phyloP scores from a whole-genome alignment of 2,329 filamentous ascomycete species.

The Phyllosticta ampelicida region DNA sequence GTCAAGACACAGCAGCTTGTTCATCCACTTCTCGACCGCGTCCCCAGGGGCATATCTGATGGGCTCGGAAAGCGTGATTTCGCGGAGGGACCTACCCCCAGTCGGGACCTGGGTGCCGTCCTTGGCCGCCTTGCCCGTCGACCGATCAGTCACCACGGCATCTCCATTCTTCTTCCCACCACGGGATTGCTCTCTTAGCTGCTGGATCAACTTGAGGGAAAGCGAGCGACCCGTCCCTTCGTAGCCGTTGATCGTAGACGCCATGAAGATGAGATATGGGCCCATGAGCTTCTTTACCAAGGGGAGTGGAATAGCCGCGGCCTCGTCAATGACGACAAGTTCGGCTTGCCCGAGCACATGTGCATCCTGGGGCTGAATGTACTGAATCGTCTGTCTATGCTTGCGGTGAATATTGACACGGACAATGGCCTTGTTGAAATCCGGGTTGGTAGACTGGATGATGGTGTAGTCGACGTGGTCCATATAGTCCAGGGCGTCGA shows the following conservation, averaged over 20 bases:
- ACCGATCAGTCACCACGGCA: constrained; percentile 63
- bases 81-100: constrained; percentile 68
- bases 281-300: constrained; percentile 91
- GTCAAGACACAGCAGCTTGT: constrained; percentile 85
- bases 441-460: constrained; percentile 93
- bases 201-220: constrained; percentile 92
- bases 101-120: constrained; percentile 24
- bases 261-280: constrained; percentile 97
- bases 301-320: constrained; percentile 88
- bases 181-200: constrained; percentile 85
- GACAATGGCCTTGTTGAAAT: constrained; percentile 98
- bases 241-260: constrained; percentile 97
- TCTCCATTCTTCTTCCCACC: constrained; percentile 45
- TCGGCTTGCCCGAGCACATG: constrained; percentile 94
- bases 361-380: constrained; percentile 92
- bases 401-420: constrained; percentile 90
- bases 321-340: constrained; percentile 91
- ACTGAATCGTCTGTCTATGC: constrained; percentile 96
- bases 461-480: constrained; percentile 98
- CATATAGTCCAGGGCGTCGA: constrained; percentile 85
- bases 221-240: constrained; percentile 93
- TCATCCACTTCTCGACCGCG: constrained; percentile 90
- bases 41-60: constrained; percentile 92
- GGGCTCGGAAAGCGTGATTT: constrained; percentile 86
- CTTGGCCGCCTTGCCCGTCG: constrained; percentile 57